These are phyloP conservation scores for Amanita fuliginea DNA, from an alignment of 768 basidiomycete genomes.

Conservation along the genomic window DNA sequence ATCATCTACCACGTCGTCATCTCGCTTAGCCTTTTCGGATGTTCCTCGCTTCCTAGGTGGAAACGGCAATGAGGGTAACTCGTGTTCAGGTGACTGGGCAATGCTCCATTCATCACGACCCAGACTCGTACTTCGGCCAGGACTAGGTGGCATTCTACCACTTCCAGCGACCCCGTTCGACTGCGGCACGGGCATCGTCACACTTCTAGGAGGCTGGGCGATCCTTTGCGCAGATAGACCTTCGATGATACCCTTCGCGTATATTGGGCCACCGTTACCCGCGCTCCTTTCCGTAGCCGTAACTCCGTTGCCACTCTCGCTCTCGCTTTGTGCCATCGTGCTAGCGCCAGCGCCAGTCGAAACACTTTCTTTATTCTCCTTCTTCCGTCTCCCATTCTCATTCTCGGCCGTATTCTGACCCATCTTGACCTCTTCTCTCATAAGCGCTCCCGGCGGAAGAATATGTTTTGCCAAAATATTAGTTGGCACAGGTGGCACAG, in stretches of 20 bases:
- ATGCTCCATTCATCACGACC: constrained; percentile 22
- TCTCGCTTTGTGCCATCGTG: not conserved
- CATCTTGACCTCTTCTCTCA: constrained; percentile 19
- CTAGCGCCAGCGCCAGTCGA: not conserved
- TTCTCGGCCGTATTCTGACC: not conserved
- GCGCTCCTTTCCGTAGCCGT: not conserved
- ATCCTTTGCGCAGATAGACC: not conserved
- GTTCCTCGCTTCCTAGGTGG: constrained; percentile 21
- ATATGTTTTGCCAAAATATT: constrained; percentile 32
- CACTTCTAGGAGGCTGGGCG: not conserved
- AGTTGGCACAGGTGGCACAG: constrained; percentile 6
- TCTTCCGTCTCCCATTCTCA: not conserved
- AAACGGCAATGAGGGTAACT: constrained; percentile 25
- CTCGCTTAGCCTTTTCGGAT: not conserved
- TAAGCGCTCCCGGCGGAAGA: constrained; percentile 42
- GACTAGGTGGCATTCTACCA: not conserved
- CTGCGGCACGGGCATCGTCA: not conserved
- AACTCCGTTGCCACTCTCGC: not conserved
- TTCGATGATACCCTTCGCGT: not conserved
- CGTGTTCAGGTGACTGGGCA: constrained; percentile 21
- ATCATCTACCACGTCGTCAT: not conserved
- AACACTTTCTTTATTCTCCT: not conserved
- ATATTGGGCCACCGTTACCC: not conserved
- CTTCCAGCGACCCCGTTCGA: not conserved
- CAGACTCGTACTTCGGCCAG: not conserved